Percentiles rank a stretch among this genome's conserved stretches.
phyloP scores from a whole-genome alignment of 371 early-diverging fungal genomes.

The Thermomucor indicae-seudaticae region DNA sequence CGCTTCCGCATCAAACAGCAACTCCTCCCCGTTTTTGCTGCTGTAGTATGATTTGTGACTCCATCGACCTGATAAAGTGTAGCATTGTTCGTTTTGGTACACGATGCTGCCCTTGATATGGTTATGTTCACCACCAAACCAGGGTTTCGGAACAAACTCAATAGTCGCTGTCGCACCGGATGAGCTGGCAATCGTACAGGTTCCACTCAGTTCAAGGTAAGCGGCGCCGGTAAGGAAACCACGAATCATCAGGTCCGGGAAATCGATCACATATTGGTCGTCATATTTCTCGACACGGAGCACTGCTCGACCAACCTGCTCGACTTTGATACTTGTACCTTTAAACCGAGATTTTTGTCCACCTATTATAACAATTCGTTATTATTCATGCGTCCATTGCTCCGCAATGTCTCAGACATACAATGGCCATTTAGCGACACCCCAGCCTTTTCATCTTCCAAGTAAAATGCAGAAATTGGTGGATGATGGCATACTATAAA shows the following conservation, averaged over 20 bases:
- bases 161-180: slow-evolving; percentile 46
- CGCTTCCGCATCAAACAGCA: slow-evolving; percentile 63
- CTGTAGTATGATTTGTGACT: slow-evolving; percentile 54
- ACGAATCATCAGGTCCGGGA: slow-evolving; percentile 54
- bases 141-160: slow-evolving; percentile 53
- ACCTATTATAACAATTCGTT: slow-evolving; percentile 9
- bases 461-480: slow-evolving; percentile 75
- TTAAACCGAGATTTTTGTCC: slow-evolving; percentile 61
- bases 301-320: slow-evolving; percentile 52
- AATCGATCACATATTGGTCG: slow-evolving; percentile 53
- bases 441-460: slow-evolving; percentile 63
- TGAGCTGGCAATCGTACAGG: slow-evolving; percentile 45
- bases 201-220: slow-evolving; percentile 55
- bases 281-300: slow-evolving; percentile 35
- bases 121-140: slow-evolving; percentile 52
- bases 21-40: slow-evolving; percentile 25
- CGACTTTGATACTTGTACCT: slow-evolving; percentile 57
- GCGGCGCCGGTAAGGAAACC: slow-evolving; percentile 54
- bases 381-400: not conserved
- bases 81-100: slow-evolving; percentile 18
- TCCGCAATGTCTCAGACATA: slow-evolving; percentile 19
- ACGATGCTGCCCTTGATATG: slow-evolving; percentile 40
- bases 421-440: slow-evolving; percentile 64
- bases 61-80: slow-evolving; percentile 58
- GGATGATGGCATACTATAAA: slow-evolving; percentile 89